These are phyloP conservation scores for Mrakia blollopis DNA, from an alignment of 768 basidiomycete genomes.

Conservation along the genomic window DNA sequence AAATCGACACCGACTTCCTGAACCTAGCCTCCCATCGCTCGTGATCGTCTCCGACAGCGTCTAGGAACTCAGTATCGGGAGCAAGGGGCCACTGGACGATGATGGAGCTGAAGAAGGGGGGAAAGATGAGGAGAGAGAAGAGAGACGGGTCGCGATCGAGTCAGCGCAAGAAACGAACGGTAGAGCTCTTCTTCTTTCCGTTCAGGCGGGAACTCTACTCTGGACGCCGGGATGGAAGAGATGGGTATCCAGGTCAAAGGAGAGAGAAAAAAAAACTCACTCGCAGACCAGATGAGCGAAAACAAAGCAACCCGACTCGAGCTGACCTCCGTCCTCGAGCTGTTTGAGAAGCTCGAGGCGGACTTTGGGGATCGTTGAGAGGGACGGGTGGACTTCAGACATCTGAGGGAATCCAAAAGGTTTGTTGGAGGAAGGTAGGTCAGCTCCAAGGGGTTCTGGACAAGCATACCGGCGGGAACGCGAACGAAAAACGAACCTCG, in stretches of 20 bases:
- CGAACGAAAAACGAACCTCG: too few relatives aligned
- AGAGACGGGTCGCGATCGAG: background rate
- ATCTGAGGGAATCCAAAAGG: background rate
- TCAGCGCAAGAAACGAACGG: background rate
- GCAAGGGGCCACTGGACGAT: slow-evolving; percentile 13
- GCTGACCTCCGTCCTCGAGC: slow-evolving; percentile 13
- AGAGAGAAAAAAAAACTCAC: background rate
- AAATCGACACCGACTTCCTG: slow-evolving; percentile 8
- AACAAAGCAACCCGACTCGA: background rate
- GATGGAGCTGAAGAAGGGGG: background rate
- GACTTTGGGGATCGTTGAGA: background rate
- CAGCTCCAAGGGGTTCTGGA: too few relatives aligned
- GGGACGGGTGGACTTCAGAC: background rate
- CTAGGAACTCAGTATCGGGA: background rate
- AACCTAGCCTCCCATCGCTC: slow-evolving; percentile 18
- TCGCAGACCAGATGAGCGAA: slow-evolving; percentile 11
- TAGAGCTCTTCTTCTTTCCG: too few relatives aligned
- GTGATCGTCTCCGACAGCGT: slow-evolving; percentile 4
- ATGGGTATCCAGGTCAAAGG: background rate
- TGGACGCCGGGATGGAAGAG: background rate
- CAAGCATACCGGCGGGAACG: too few relatives aligned
- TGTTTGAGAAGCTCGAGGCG: background rate
- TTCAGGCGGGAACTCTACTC: too few relatives aligned
- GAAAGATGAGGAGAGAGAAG: background rate
- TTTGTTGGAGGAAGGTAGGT: too few relatives aligned